Evolutionary conservation across 805 yeast species (phyloP), one percentile per base, ranked within the genome.

Genomic region (Lachancea fermentati): DNA sequence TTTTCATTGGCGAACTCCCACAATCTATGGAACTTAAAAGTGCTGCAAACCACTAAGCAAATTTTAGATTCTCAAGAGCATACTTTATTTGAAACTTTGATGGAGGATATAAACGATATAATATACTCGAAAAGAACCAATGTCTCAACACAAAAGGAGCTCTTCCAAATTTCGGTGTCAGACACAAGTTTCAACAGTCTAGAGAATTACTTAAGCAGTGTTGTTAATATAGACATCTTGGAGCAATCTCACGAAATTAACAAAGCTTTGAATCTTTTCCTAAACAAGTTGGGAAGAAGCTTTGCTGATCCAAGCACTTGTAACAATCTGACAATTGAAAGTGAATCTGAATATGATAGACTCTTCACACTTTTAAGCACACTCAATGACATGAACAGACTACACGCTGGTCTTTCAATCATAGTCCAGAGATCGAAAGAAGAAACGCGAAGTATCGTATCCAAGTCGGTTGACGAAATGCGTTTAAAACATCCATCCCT

Each of bases 71-170:
- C 66, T 2, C 88, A 80, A 47, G 71, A 75, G 12, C 76, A 75
- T 42, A 71, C 73, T 31, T 64, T 89, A 19, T 81, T 82, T 52
- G 87, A 81, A 34, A 75, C 76, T 46, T 66, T 89, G 14, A 66
- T 85, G n/a, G 95, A 85, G 46, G 95, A 88, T 52, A 63, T 87
- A 31, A 79, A 77, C 43, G 73, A 71, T 34, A 81, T 85, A 41
- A 65, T 85, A n/a, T 85, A 81, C 51, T 66, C 82, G 31, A 78
- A 76, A 49, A 65, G 58, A 13, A 15, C 43, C 12, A 30, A 32
- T 13, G 25, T 39, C 8, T 29, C 41, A 25, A 52, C 57, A 29
- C 48, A 50, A 11, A 47, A 54, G 33, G 57, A 60, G 3, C 36
- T 53, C n/a, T 48, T 52, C 14, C 47, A 51, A 6, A 24, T 42